Evolutionary conservation across 345 rosid genomes (phyloP), one percentile per base, ranked within the genome.

Genomic region (Linum lewisii): DNA sequence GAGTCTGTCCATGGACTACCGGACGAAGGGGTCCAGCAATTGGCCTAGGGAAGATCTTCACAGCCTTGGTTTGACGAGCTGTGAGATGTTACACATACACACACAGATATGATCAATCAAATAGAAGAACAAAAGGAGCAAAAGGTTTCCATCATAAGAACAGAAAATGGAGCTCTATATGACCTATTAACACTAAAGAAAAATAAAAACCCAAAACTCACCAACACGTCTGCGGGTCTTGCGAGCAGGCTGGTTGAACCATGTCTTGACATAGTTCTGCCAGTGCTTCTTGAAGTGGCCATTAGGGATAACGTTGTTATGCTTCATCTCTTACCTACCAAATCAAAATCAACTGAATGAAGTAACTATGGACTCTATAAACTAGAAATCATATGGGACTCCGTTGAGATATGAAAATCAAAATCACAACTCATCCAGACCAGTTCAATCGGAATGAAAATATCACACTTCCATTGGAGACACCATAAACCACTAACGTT

Each of bases 241-340:
- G 38, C 96, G 75, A 0, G 96, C 96, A 10, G 96, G 96, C 45
- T 88, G 96, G 78, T 88, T 84, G 54, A 88, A 88, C 94, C 96
- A 88, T 0, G 94, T 88, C 77, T 68, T 88, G 7, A 88, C 90
- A 66, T 84, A 84, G 71, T 88, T 86, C 44, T 85, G 94, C 96
- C 96, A 88, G 42, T 86, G 90, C 61, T 72, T 72, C 54, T 68
- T 72, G 50, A 72, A 72, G 66, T 72, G 76, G 58, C 72, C 72
- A 42, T 68, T 68, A 11, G 76, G 76, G 34, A 72, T 45, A 38
- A 64, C 69, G 26, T 72, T 72, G 66, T 72, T 72, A 71, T 89
- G 97, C 83, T 86, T 89, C 65, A 84, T 76, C 34, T 29, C 7
- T 29, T 3, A 29, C 34, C 34, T 3, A 29, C 34, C 34, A n/a